Evolutionary conservation across 1,139 yeast species (phyloP).

Genomic region (Ogataea hybrid): DNA sequence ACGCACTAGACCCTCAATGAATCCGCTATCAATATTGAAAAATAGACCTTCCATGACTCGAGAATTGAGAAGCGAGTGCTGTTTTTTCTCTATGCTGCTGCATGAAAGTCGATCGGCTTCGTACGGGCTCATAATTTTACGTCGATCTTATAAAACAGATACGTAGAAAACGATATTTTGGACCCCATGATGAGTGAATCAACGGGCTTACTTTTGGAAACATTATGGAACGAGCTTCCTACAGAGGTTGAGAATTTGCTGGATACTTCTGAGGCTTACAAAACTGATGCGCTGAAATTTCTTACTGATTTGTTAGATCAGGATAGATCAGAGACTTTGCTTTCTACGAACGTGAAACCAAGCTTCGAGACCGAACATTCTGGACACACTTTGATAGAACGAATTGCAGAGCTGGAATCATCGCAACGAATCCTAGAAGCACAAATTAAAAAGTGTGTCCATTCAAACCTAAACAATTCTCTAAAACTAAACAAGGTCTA

Average conservation of each 20-base stretch:
- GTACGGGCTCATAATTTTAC: conserved; percentile 10
- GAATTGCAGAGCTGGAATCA: conserved; percentile 49
- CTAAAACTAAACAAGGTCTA: conserved; percentile 30
- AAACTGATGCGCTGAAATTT: conserved; percentile 22
- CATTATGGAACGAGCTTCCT: conserved; percentile 21
- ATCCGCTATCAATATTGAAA: conserved; percentile 88
- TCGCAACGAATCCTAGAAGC: conserved; percentile 37
- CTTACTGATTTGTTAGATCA: conserved; percentile 24
- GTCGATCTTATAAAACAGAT: background rate
- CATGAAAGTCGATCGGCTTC: conserved; percentile 7
- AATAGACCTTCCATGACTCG: conserved; percentile 74
- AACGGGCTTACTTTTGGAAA: conserved; percentile 22
- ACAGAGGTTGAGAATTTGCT: conserved; percentile 16
- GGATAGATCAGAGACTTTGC: conserved; percentile 24
- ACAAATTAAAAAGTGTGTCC: conserved; percentile 34
- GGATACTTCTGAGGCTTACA: conserved; percentile 13
- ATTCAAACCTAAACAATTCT: conserved; percentile 35
- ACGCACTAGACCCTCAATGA: conserved; percentile 89
- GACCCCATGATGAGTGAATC: conserved; percentile 1
- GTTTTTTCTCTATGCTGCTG: conserved; percentile 4
- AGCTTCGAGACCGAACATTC: conserved; percentile 18
- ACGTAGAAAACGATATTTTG: background rate
- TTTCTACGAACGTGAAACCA: conserved; percentile 25
- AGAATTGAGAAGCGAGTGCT: conserved; percentile 5
- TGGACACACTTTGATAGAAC: conserved; percentile 30